Evolutionary conservation across 2,329 filamentous ascomycete genomes (phyloP).

Genomic region (Nemania abortiva): DNA sequence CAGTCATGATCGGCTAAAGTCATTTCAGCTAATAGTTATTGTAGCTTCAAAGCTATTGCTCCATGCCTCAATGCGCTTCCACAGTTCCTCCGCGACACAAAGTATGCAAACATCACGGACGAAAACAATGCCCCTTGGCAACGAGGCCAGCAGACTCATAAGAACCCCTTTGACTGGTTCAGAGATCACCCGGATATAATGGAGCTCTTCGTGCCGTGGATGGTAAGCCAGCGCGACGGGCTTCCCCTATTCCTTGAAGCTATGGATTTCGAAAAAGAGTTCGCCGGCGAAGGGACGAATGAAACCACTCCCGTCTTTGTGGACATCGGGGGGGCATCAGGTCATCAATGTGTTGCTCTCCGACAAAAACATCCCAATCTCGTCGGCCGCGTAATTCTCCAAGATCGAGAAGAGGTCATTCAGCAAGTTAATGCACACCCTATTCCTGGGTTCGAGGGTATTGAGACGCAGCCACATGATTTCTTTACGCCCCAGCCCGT

Average conservation of each 20-base stretch:
- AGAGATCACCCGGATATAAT: not conserved
- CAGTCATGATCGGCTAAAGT: not conserved
- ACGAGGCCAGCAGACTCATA: not conserved
- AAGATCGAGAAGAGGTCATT: not conserved
- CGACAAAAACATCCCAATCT: not conserved
- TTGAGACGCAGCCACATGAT: not conserved
- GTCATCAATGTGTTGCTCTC: conserved; percentile 2
- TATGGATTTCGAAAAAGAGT: conserved; percentile 2
- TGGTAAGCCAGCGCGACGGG: not conserved
- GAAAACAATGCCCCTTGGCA: not conserved
- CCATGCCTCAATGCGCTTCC: conserved; percentile 2
- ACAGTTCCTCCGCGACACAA: not conserved
- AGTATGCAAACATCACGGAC: not conserved
- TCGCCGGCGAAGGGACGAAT: not conserved
- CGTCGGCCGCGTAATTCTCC: not conserved
- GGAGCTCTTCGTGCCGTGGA: not conserved
- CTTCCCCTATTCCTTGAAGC: not conserved
- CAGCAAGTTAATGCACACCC: not conserved
- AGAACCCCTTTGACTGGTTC: not conserved
- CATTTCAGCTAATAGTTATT: not conserved
- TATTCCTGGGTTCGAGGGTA: not conserved
- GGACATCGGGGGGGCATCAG: not conserved
- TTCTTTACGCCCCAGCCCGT: conserved; percentile 1
- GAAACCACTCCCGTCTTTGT: not conserved
- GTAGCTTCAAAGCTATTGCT: not conserved